phyloP scores from a whole-genome alignment of 2,329 filamentous ascomycete species.

The Talaromyces sp. region DNA sequence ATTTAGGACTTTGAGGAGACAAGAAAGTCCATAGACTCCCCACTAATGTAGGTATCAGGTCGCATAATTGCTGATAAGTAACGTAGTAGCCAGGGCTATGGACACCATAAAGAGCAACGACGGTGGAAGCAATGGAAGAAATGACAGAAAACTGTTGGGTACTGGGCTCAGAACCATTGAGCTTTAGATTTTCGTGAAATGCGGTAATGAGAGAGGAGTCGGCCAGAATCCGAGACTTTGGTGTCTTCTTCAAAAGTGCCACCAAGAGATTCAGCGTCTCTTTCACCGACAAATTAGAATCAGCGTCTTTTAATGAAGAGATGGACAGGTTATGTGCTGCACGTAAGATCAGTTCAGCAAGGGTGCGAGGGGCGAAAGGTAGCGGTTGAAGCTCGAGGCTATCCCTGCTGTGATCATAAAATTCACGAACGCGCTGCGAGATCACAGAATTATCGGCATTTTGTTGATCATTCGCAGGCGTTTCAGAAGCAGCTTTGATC shows the following conservation, averaged over 20 bases:
- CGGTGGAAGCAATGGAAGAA: slow-evolving; percentile 45
- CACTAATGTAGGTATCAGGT: slow-evolving; percentile 64
- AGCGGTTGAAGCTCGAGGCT: slow-evolving; percentile 58
- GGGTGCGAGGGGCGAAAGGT: slow-evolving; percentile 53
- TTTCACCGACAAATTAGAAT: slow-evolving; percentile 43
- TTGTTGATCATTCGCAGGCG: slow-evolving; percentile 11
- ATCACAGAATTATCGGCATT: slow-evolving; percentile 36
- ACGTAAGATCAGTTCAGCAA: slow-evolving; percentile 60
- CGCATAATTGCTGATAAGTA: slow-evolving; percentile 47
- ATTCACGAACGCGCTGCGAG: slow-evolving; percentile 56
- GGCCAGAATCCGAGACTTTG: slow-evolving; percentile 29
- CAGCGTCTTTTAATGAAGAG: slow-evolving; percentile 22
- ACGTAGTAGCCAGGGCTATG: slow-evolving; percentile 32
- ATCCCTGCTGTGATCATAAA: slow-evolving; percentile 67
- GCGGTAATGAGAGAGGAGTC: slow-evolving; percentile 31
- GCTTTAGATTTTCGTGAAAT: slow-evolving; percentile 23
- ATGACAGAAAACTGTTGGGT: slow-evolving; percentile 31
- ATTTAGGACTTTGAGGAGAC: slow-evolving; percentile 78
- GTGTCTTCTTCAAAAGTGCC: slow-evolving; percentile 38
- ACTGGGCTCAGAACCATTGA: slow-evolving; percentile 18
- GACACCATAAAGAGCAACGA: slow-evolving; percentile 34
- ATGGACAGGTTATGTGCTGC: slow-evolving; percentile 46
- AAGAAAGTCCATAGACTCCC: slow-evolving; percentile 73
- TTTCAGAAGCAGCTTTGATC: slow-evolving; percentile 41
- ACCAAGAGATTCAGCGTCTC: slow-evolving; percentile 57